A percentile compares a stretch with the other conserved stretches of the same genome.
These are phyloP conservation scores for Mycena indigotica DNA, from an alignment of 768 basidiomycete genomes.

Conservation along the genomic window DNA sequence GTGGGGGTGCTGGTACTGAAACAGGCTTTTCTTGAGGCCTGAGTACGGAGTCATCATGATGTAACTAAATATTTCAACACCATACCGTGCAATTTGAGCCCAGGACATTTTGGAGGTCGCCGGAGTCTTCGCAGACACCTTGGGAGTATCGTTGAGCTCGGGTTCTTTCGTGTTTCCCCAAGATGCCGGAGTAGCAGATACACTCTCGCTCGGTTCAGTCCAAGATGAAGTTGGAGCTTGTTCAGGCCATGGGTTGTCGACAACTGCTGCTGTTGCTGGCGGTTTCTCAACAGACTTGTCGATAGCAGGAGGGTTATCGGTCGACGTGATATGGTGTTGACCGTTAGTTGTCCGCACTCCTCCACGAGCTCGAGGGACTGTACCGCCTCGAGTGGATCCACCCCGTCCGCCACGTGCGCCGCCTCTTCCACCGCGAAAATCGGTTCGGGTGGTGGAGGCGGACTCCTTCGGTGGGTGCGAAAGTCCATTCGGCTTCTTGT, in stretches of 20 bases:
- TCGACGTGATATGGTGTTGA: constrained; percentile 31
- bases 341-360: constrained; percentile 44
- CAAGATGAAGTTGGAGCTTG: constrained; percentile 25
- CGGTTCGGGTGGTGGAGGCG: constrained; percentile 45
- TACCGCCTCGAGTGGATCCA: constrained; percentile 61
- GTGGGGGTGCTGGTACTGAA: constrained; percentile 39
- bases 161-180: constrained; percentile 36
- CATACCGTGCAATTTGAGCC: constrained; percentile 82
- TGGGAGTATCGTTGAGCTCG: constrained; percentile 43
- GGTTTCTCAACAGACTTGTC: constrained; percentile 22
- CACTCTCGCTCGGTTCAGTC: constrained; percentile 38
- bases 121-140: constrained; percentile 54
- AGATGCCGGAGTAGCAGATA: constrained; percentile 35
- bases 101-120: constrained; percentile 80
- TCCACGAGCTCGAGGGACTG: constrained; percentile 50
- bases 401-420: constrained; percentile 57
- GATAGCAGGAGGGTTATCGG: constrained; percentile 33
- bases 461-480: constrained; percentile 56
- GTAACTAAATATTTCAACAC: too few relatives aligned
- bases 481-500: constrained; percentile 64
- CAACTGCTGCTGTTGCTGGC: constrained; percentile 32
- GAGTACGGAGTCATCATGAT: too few relatives aligned
- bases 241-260: constrained; percentile 27
- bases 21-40: constrained; percentile 70
- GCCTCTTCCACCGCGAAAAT: constrained; percentile 65